Percentiles rank a stretch among this genome's conserved stretches.
phyloP scores from a whole-genome alignment of 257 asterid species.

The Lantana camara region DNA sequence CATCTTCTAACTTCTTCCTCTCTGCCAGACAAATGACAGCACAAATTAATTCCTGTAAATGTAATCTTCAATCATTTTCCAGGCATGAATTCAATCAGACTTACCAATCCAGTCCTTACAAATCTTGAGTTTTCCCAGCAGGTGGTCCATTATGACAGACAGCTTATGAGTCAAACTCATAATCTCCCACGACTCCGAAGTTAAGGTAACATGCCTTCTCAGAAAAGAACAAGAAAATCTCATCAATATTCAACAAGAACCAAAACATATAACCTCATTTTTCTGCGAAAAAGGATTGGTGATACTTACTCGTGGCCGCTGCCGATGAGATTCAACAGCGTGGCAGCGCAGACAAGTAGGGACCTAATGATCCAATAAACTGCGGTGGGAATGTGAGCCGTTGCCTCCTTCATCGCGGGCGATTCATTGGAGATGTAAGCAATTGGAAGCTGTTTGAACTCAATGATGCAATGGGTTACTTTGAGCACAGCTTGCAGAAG shows the following conservation, averaged over 20 bases:
- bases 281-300: too few species aligned
- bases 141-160: constrained; percentile 52
- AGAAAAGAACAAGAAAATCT: too few species aligned
- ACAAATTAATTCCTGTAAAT: neutral
- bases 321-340: constrained; percentile 65
- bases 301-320: constrained; percentile 73
- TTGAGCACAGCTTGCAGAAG: constrained; percentile 37
- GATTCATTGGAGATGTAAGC: constrained; percentile 40
- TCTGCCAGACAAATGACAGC: constrained; percentile 25
- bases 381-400: constrained; percentile 56
- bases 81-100: constrained; percentile 1
- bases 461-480: constrained; percentile 44
- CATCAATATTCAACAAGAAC: neutral
- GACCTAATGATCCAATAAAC: constrained; percentile 74
- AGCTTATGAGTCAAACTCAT: constrained; percentile 63
- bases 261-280: too few species aligned
- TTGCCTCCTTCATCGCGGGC: constrained; percentile 41
- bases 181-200: constrained; percentile 67
- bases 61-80: neutral
- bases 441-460: constrained; percentile 53
- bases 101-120: constrained; percentile 46
- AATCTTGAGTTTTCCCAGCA: constrained; percentile 33
- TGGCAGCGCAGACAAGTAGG: constrained; percentile 59
- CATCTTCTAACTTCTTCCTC: constrained; percentile 37
- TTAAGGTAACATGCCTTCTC: constrained; percentile 47